These are phyloP conservation scores for Aegilops bicornis DNA, from an alignment of 176 grass and related monocot species.

Conservation along the genomic window DNA sequence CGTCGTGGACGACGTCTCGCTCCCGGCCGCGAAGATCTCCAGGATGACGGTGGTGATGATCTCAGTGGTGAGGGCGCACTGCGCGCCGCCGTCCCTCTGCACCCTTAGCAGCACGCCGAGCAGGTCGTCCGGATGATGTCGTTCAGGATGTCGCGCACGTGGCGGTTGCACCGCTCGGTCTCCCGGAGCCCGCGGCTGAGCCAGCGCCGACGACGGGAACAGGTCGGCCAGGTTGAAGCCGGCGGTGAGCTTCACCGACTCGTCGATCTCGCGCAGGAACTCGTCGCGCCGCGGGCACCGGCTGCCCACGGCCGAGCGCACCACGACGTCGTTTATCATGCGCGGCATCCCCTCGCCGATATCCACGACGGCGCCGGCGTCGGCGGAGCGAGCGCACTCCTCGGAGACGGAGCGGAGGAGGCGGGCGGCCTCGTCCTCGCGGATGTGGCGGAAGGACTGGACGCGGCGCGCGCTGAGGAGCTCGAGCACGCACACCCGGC, in stretches of 20 bases:
- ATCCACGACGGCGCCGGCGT: neutral
- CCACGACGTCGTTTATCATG: slow-evolving; percentile 1
- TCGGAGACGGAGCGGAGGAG: slow-evolving; percentile 29
- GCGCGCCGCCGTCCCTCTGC: neutral
- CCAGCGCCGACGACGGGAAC: slow-evolving; percentile 26
- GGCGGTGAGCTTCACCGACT: neutral
- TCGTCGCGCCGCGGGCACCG: slow-evolving; percentile 34
- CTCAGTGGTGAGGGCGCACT: slow-evolving; percentile 15
- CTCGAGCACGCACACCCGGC: slow-evolving; percentile 33
- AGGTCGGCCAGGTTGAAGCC: slow-evolving; percentile 43
- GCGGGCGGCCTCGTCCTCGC: slow-evolving; percentile 14
- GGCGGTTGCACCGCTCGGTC: neutral
- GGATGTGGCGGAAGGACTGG: neutral
- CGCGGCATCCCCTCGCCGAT: slow-evolving; percentile 1
- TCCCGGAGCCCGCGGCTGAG: slow-evolving; percentile 14
- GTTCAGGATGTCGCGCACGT: neutral
- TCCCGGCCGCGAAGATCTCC: slow-evolving; percentile 20
- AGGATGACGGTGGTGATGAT: slow-evolving; percentile 17
- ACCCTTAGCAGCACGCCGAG: slow-evolving; percentile 32
- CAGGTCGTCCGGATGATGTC: slow-evolving; percentile 35
- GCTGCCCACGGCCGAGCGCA: neutral
- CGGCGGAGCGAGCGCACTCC: neutral
- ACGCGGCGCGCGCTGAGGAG: slow-evolving; percentile 36
- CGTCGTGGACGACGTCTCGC: slow-evolving; percentile 22
- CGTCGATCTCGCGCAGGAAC: slow-evolving; percentile 17